A percentile compares a stretch with the other conserved stretches of the same genome.
Evolutionary conservation across 768 basidiomycete species (phyloP).

Genomic region (Rhodosporidiobolus sp.): DNA sequence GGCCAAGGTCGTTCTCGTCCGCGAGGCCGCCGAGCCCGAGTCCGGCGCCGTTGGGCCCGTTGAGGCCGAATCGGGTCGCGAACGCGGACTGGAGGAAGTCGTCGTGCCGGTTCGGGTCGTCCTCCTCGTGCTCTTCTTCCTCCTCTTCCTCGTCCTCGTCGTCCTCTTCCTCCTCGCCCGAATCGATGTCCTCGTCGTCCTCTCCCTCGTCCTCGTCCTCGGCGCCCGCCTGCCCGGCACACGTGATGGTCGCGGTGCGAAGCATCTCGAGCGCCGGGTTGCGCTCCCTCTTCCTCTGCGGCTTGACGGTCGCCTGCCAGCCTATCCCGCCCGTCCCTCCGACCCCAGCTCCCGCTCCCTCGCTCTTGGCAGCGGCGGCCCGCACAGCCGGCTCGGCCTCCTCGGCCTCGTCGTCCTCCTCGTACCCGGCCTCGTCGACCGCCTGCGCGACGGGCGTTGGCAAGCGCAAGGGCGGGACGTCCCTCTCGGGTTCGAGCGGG

Average conservation of each 20-base stretch:
- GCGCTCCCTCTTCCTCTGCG: neutral
- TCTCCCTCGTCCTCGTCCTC: no score
- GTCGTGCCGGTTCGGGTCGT: no score
- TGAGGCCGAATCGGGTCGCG: no score
- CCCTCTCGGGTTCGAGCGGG: neutral
- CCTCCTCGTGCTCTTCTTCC: neutral
- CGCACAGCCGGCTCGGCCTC: neutral
- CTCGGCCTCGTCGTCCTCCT: conserved; percentile 1
- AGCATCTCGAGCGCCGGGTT: conserved; percentile 15
- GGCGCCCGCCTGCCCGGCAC: neutral
- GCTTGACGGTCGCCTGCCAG: neutral
- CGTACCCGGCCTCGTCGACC: neutral
- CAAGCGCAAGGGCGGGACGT: no score
- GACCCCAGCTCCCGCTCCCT: neutral
- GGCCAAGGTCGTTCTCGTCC: neutral
- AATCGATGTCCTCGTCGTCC: neutral
- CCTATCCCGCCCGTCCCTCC: neutral
- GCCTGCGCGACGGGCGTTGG: neutral
- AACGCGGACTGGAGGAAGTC: neutral
- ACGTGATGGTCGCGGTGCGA: conserved; percentile 16
- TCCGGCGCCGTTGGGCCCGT: no score
- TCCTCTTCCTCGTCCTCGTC: neutral
- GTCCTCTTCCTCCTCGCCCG: neutral
- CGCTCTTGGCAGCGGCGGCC: neutral
- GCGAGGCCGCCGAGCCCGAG: no score